These are phyloP conservation scores for Coriaria nepalensis DNA, from an alignment of 306 rosid species.

Conservation along the genomic window DNA sequence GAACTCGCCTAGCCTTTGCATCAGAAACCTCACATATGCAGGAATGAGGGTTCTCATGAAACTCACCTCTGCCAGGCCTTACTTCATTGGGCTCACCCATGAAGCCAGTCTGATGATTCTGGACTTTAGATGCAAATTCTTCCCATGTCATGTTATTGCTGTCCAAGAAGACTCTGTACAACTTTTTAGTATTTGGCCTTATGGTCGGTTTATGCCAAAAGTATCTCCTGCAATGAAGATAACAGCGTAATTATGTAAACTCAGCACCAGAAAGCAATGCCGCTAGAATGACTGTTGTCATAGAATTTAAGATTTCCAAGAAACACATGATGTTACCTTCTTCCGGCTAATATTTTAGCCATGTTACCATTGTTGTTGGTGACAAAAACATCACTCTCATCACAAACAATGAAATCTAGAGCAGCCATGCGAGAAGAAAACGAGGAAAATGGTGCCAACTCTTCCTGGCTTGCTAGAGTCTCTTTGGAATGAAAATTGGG, in stretches of 20 bases:
- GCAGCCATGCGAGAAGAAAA: slow-evolving; percentile 98
- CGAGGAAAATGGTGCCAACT: slow-evolving; percentile 51
- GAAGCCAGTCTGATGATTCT: slow-evolving; percentile 60
- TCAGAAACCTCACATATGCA: slow-evolving; percentile 53
- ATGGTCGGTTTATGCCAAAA: slow-evolving; percentile 80
- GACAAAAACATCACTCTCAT: slow-evolving; percentile 71
- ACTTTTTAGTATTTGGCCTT: slow-evolving; percentile 67
- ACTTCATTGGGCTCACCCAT: slow-evolving; percentile 88
- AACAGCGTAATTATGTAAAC: not conserved
- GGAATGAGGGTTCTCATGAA: slow-evolving; percentile 73
- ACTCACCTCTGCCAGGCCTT: slow-evolving; percentile 55
- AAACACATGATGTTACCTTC: slow-evolving; percentile 32
- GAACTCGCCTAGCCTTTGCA: slow-evolving; percentile 10
- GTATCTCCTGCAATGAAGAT: slow-evolving; percentile 56
- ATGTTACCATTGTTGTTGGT: slow-evolving; percentile 94
- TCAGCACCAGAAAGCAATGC: too few species aligned
- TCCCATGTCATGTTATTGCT: slow-evolving; percentile 56
- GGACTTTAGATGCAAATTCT: slow-evolving; percentile 52
- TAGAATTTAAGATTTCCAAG: too few species aligned
- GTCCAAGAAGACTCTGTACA: slow-evolving; percentile 38
- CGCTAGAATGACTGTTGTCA: too few species aligned
- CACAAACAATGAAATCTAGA: slow-evolving; percentile 63
- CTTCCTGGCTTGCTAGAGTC: slow-evolving; percentile 50
- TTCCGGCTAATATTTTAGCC: slow-evolving; percentile 90
- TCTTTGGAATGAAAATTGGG: slow-evolving; percentile 77